Conservation (phyloP, 306 rosid species). For the Rosa persica region DNA sequence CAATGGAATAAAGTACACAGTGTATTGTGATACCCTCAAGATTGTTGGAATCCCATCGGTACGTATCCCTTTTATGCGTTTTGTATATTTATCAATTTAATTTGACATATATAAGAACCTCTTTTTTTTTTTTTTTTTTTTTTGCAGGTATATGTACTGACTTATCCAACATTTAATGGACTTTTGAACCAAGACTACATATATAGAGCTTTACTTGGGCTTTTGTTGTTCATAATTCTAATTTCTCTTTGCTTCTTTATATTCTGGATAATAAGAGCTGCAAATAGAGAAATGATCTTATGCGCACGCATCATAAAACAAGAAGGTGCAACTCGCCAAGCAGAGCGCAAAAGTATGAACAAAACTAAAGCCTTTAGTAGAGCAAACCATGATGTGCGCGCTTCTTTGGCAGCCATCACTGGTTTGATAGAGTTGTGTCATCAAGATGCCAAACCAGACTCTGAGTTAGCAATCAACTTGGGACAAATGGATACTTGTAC, state of each 20-base stretch:
- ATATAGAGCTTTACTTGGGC: constrained; percentile 23
- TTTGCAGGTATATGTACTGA: constrained; percentile 57
- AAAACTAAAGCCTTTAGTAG: constrained; percentile 63
- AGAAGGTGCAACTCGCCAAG: constrained; percentile 69
- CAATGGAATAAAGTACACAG: neutral
- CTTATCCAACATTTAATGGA: constrained; percentile 34
- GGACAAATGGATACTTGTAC: constrained; percentile 62
- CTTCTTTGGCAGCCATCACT: constrained; percentile 66
- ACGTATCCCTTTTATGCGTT: constrained; percentile 5
- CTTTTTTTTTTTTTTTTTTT: constrained; percentile 14
- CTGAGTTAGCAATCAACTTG: constrained; percentile 50
- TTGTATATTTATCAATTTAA: neutral
- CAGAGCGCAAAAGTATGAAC: constrained; percentile 72
- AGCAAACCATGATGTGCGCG: constrained; percentile 79
- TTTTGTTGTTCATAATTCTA: constrained; percentile 37
- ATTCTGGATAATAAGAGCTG: constrained; percentile 23
- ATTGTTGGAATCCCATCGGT: constrained; percentile 21
- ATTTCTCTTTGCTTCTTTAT: constrained; percentile 35
- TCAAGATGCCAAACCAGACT: constrained; percentile 38
- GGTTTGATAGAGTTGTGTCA: constrained; percentile 65
- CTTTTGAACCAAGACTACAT: constrained; percentile 2
- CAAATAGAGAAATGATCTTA: constrained; percentile 57
- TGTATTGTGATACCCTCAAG: constrained; percentile 21
- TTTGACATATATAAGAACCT: neutral
- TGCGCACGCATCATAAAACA: constrained; percentile 62